A percentile compares a stretch with the other conserved stretches of the same genome.
Conservation (phyloP, 257 asterid species). For the Echites panduratus region DNA sequence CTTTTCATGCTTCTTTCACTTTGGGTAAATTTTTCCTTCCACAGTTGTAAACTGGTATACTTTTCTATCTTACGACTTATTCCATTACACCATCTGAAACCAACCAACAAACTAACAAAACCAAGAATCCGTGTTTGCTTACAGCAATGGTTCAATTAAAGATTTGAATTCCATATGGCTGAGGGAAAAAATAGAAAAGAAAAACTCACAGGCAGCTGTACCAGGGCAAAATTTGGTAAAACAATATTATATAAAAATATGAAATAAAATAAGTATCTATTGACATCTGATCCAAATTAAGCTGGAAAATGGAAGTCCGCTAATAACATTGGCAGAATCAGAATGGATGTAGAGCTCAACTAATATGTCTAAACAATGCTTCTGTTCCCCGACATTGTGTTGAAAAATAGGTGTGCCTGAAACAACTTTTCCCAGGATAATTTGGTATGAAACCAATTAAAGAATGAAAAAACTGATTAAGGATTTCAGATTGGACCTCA, state of each 20-base stretch:
- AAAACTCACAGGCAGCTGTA: neutral
- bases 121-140: neutral
- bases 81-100: no score
- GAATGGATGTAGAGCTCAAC: neutral
- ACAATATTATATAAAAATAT: neutral
- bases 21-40: neutral
- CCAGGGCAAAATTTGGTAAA: neutral
- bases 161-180: neutral
- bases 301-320: neutral
- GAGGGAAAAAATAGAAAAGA: neutral
- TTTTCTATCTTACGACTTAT: no score
- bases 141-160: neutral
- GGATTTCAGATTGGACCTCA: neutral
- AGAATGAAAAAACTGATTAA: conserved; percentile 2
- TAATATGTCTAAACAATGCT: neutral
- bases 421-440: neutral
- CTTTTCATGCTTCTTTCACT: neutral
- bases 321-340: no score
- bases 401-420: neutral
- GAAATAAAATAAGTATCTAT: neutral
- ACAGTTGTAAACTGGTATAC: neutral
- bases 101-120: no score
- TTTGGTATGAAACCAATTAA: neutral
- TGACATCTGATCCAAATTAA: neutral
- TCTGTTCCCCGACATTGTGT: neutral